These are phyloP conservation scores for Hysterium pulicare DNA, from an alignment of 2,329 filamentous ascomycete genomes.

Conservation along the genomic window DNA sequence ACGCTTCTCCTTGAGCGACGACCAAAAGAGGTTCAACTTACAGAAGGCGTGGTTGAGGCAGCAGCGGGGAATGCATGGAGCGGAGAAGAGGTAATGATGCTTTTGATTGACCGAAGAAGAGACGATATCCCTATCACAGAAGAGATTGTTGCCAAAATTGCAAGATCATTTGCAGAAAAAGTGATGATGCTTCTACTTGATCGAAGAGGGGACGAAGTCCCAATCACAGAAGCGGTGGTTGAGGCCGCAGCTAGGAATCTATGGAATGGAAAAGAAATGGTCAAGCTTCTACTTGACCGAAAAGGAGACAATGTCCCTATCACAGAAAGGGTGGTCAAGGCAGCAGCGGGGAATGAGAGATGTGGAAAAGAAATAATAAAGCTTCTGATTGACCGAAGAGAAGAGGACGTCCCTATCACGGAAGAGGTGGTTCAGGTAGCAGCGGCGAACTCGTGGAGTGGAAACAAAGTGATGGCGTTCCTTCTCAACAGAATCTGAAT, in stretches of 20 bases:
- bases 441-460: not conserved
- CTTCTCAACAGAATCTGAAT: too few relatives aligned
- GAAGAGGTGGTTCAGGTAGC: not conserved
- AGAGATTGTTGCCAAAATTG: not conserved
- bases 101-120: not conserved
- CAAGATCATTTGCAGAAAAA: not conserved
- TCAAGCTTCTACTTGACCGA: not conserved
- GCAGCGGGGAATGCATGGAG: not conserved
- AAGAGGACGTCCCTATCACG: not conserved
- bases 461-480: not conserved
- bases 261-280: not conserved
- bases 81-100: not conserved
- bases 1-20: not conserved
- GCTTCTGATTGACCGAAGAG: not conserved
- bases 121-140: not conserved
- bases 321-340: not conserved
- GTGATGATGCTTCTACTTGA: not conserved
- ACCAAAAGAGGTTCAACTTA: not conserved
- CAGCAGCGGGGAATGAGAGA: not conserved
- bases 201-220: not conserved
- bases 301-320: not conserved
- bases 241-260: not conserved
- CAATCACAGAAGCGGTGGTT: not conserved
- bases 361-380: not conserved
- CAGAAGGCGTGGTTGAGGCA: not conserved